Base-by-base conservation (phyloP, 2,329 filamentous ascomycete species). In the Pestalotiopsis sp. region DNA sequence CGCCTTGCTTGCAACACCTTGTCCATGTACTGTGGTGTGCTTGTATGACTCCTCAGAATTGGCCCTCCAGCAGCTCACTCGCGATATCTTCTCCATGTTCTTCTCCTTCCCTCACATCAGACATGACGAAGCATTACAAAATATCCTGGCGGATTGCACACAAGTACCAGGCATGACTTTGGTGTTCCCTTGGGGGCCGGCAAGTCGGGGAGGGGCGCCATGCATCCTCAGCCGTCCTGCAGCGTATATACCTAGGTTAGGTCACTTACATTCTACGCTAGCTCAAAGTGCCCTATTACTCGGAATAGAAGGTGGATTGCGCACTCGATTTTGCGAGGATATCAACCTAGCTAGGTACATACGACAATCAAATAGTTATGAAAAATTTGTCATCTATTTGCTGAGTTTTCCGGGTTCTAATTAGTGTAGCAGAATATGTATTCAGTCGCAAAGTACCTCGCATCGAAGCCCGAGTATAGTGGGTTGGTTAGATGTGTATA, bases 221-320 rank as follows among this genome's bases (percentile, higher is more conserved):
- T 52, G 45, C 17, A 52, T 52, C 45, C 45, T 52, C 45, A 52
- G 45, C 45, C 45, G 45, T 52, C 45, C 45, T 52, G 45, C 45
- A 52, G 45, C 31, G 2, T 31, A 31, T 6, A 52, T 49, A n/a
- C 45, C 45, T 49, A n/a, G 14, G n/a, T 49, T 49, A n/a, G 4
- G n/a, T 49, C 6, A 17, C 45, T 20, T 52, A 52, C 17, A 52
- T 20, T 52, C 11, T 17, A 20, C 17, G 20, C 45, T 52, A 17
- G 20, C 31, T 36, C 31, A 39, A 62, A 62, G 59, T 62, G 59
- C 59, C 59, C 31, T 62, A 62, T 39, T 39, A 31, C 59, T 39
- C 59, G 20, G 59, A 39, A 36, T 12, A 62, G 59, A 62, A 62
- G 59, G 59, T 62, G 59, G 59, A 17, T 41, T 62, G 31, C 31